phyloP scores from a whole-genome alignment of 169 alveolate species.

The Blepharisma undulans region DNA sequence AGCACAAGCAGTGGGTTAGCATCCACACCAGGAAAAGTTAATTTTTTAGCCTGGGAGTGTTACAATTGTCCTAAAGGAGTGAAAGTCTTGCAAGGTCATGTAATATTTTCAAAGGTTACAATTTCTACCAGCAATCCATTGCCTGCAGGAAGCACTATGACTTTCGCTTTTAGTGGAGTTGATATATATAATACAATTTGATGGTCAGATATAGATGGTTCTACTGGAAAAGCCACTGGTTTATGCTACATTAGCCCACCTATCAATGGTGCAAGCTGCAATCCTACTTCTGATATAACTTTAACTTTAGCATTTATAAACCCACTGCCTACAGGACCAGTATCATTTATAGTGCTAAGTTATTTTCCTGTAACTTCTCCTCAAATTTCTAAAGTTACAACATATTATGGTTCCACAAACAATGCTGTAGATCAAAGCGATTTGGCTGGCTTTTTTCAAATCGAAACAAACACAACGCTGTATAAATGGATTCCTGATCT shows the following conservation, averaged over 20 bases:
- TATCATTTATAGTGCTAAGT: background rate
- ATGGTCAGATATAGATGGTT: background rate
- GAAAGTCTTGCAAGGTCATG: background rate
- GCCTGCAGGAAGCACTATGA: background rate
- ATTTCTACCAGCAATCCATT: background rate
- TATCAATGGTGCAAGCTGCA: background rate
- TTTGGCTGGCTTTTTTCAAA: background rate
- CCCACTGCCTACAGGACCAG: background rate
- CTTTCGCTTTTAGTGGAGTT: background rate
- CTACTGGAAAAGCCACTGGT: background rate
- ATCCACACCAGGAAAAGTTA: background rate
- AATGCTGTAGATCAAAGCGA: background rate
- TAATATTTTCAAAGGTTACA: background rate
- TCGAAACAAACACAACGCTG: background rate
- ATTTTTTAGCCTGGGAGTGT: background rate
- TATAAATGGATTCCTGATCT: background rate
- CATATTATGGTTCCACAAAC: background rate
- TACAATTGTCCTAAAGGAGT: background rate
- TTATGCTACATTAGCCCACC: background rate
- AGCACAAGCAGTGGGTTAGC: background rate
- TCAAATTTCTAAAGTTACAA: background rate
- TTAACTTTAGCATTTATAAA: background rate
- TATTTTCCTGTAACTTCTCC: background rate
- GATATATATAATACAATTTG: background rate
- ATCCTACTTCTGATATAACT: background rate